Evolutionary conservation across 2,329 filamentous ascomycete species (phyloP).

Genomic region (Phialophora verrucosa): DNA sequence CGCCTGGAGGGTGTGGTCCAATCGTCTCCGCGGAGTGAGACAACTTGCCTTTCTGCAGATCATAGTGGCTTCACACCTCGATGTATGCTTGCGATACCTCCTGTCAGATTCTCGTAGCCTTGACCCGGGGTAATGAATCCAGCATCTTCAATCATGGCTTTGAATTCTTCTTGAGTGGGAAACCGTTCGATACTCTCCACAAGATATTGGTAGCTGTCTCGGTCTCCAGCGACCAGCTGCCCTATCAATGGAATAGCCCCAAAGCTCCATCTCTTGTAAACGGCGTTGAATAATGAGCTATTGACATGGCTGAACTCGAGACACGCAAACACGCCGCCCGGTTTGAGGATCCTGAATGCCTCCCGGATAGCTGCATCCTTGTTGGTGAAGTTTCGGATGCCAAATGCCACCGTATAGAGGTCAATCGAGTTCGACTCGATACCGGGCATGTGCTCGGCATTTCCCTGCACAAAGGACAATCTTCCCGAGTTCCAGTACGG

Average conservation of each 20-base stretch:
- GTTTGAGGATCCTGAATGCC: conserved; percentile 86
- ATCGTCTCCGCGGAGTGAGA: not conserved
- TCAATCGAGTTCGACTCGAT: conserved; percentile 78
- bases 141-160: conserved; percentile 74
- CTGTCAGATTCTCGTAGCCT: conserved; percentile 88
- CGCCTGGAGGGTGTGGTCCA: not conserved
- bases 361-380: conserved; percentile 82
- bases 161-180: conserved; percentile 82
- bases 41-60: not conserved
- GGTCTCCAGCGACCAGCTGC: conserved; percentile 89
- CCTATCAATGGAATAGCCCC: conserved; percentile 92
- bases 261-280: conserved; percentile 97
- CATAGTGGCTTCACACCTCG: conserved; percentile 82
- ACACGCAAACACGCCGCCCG: conserved; percentile 94
- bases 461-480: conserved; percentile 81
- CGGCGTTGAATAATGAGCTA: conserved; percentile 75
- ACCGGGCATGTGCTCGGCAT: conserved; percentile 75
- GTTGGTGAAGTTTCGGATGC: conserved; percentile 95
- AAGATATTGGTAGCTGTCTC: conserved; percentile 96
- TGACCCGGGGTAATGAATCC: conserved; percentile 77
- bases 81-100: conserved; percentile 93
- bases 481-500: conserved; percentile 62
- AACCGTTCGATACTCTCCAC: conserved; percentile 97
- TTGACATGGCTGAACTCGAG: conserved; percentile 91
- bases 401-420: conserved; percentile 96